Conservation (phyloP, 345 rosid species). For the Eucalyptus tenuipes region DNA sequence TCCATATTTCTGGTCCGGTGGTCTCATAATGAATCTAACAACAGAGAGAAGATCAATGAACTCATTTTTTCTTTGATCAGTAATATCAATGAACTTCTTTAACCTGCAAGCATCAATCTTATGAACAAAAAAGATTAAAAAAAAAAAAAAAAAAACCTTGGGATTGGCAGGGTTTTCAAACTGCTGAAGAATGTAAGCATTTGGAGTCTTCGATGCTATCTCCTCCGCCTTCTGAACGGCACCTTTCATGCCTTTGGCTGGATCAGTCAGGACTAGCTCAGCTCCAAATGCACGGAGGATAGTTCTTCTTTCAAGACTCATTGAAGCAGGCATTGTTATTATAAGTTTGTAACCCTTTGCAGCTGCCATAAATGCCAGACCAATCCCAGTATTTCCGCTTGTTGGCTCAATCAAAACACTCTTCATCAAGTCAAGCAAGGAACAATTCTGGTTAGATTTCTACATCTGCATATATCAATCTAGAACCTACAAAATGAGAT, state of each 20-base stretch:
- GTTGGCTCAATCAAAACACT: constrained; percentile 70
- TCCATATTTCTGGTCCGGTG: constrained; percentile 62
- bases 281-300: constrained; percentile 73
- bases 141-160: constrained; percentile 25
- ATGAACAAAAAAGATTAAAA: neutral
- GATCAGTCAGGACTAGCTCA: constrained; percentile 63
- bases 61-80: neutral
- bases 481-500: neutral
- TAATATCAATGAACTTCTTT: neutral
- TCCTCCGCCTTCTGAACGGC: constrained; percentile 68
- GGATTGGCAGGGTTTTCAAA: constrained; percentile 70
- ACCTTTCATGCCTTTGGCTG: constrained; percentile 59
- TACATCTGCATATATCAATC: neutral
- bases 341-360: constrained; percentile 65
- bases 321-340: constrained; percentile 68
- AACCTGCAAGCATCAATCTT: neutral
- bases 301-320: constrained; percentile 85
- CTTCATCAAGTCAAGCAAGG: constrained; percentile 12
- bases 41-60: neutral
- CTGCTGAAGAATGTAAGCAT: constrained; percentile 53
- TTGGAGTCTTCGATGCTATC: constrained; percentile 43
- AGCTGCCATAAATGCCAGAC: constrained; percentile 72
- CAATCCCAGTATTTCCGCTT: constrained; percentile 64
- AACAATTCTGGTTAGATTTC: neutral
- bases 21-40: constrained; percentile 54